Base-by-base conservation (phyloP, 2,329 filamentous ascomycete genomes). In the Diplocarpon rosae region DNA sequence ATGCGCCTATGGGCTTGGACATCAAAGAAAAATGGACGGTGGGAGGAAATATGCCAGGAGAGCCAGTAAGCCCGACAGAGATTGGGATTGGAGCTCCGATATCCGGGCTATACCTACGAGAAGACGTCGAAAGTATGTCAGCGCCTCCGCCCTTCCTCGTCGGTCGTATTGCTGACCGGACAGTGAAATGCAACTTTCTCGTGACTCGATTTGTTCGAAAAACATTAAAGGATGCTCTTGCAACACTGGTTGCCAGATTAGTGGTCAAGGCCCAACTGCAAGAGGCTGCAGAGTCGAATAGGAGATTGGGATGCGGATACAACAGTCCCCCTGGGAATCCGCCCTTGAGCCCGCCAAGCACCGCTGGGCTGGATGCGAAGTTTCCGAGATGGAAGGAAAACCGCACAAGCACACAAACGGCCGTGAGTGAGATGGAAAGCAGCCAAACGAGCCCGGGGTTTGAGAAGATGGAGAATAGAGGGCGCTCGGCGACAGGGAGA, bases 1-100 rank as follows among this genome's bases (percentile, higher is more conserved):
- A 87, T 56, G 87, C 86, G 2, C 85, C 87, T 1, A 76, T 86
- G 58, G 85, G 85, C 10, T 72, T 92, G 44, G 80, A 92, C 52
- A 83, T 92, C 56, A 77, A 78, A 48, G 80, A 78, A 45, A 81
- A 80, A 63, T 94, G 85, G 85, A 78, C 71, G 9, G 68, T 94
- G 6, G 78, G 75, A 37, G 86, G 86, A 8, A 77, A 74, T 15
- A 65, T 83, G 37, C 79, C 80, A 0, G 82, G 80, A 13, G 85
- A 92, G 62, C 73, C 78, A 0, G 68, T 70, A 20, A 72, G 81
- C 58, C 69, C 76, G 0, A 64, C 73, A 11, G 84, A 89, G 65
- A 65, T 84, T 27, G 82, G 80, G 2, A 66, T 84, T 6, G 73
- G 72, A 5, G 76, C 72, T 0, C 85, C 85, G 0, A 65, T 70